Evolutionary conservation across 306 rosid genomes (phyloP), one percentile per base, ranked within the genome.

Genomic region (Malus sylvestris): DNA sequence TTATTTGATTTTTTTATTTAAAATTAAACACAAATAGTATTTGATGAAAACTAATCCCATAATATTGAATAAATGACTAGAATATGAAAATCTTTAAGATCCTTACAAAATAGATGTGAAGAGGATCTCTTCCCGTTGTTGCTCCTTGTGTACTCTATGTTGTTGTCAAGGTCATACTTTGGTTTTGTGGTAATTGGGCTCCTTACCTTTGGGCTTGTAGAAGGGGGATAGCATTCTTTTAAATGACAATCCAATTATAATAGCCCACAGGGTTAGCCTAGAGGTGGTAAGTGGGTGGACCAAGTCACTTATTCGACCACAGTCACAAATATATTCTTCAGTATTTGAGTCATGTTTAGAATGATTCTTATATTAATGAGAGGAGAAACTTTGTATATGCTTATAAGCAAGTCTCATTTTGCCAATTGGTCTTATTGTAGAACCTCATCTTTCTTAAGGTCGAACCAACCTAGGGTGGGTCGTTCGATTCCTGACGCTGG

Each of bases 21-120:
- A 33, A 33, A 33, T 33, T 33, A 33, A 33, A 33, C 7, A 33
- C 0, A 33, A 33, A 33, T 33, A 33, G 1, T 33, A 33, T 33
- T 1, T 33, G 7, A 5, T 0, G 1, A 33, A 33, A 33, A 33
- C 1, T 33, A 0, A 33, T 0, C 1, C 0, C 1, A 33, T 1
- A 1, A 33, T 33, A 33, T 33, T 1, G 0, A 33, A 33, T 33
- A 0, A 33, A 33, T 1, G 0, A 0, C 5, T 33, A 33, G 0
- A 33, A 33, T 5, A 0, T 5, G 6, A 5, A 5, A 33, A 33
- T 33, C 5, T 1, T 1, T 33, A 5, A 33, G 1, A 33, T 32
- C 7, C 7, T 1, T 0, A 33, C 35, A 5, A 33, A 33, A 33
- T 33, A 1, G 5, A 33, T 33, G 0, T 1, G 35, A 1, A 33